Percentiles rank a stretch among this genome's conserved stretches.
Conservation (phyloP, 768 basidiomycete genomes). For the Suillus hirtellus region DNA sequence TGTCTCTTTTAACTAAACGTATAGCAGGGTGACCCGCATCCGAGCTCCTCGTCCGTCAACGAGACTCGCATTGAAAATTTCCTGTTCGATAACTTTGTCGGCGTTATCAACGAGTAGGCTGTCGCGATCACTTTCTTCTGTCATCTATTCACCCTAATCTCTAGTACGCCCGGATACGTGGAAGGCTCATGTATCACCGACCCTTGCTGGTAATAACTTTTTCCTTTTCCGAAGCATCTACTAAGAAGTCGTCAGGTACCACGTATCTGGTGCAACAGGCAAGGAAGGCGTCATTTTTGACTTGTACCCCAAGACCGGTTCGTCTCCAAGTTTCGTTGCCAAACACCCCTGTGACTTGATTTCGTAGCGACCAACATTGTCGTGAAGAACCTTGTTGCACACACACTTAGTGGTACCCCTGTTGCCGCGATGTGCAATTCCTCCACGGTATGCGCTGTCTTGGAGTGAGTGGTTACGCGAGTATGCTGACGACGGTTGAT, state of each 20-base stretch:
- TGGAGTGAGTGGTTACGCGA: background rate
- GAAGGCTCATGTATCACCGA: slow-evolving; percentile 61
- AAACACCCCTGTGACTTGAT: background rate
- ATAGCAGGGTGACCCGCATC: slow-evolving; percentile 39
- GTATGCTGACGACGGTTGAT: background rate
- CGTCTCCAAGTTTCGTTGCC: slow-evolving; percentile 11
- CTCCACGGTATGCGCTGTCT: slow-evolving; percentile 36
- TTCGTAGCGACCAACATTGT: slow-evolving; percentile 47
- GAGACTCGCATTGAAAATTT: slow-evolving; percentile 60
- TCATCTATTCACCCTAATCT: background rate
- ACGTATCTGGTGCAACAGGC: slow-evolving; percentile 52
- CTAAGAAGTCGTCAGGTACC: slow-evolving; percentile 29
- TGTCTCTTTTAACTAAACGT: background rate
- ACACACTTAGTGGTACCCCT: slow-evolving; percentile 43
- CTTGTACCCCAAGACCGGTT: slow-evolving; percentile 56
- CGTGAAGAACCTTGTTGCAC: slow-evolving; percentile 47
- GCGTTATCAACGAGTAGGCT: slow-evolving; percentile 48
- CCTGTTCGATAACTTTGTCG: slow-evolving; percentile 53
- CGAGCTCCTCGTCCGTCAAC: slow-evolving; percentile 45
- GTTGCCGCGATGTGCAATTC: slow-evolving; percentile 58
- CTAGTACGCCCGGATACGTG: slow-evolving; percentile 42
- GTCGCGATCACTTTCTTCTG: slow-evolving; percentile 1
- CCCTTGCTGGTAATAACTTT: slow-evolving; percentile 51
- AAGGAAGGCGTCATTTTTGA: slow-evolving; percentile 62
- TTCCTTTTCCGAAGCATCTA: background rate